Base-by-base conservation (phyloP, 208 protist genomes). In the Porcisia deanei region DNA sequence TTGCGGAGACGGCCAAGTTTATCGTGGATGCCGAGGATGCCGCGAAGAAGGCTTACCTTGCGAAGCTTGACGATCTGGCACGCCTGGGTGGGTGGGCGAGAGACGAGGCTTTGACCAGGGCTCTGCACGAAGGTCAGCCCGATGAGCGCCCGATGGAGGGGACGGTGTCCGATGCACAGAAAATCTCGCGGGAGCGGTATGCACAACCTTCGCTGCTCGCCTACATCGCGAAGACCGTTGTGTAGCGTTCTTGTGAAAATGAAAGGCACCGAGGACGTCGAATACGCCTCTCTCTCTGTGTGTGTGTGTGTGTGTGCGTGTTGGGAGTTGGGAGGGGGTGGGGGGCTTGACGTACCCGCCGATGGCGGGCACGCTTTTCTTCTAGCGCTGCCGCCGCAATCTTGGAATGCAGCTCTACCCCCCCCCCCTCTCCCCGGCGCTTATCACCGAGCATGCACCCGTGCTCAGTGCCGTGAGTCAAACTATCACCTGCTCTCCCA, bases 1-100 rank as follows among this genome's bases (percentile, higher is more conserved):
- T 96, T 41, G 88, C 88, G 8, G 92, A 98, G 73, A 98, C 94
- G n/a, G 91, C 89, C 18, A 98, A 98, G 83, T 98, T 98, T 82
- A 86, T 96, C 61, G 76, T 98, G 57, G 90, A 96, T 74, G 88
- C 88, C 3, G 78, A 88, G 66, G 91, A 96, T n/a, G 86, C 81
- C 41, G 84, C 88, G 14, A 97, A 97, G 83, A 77, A 81, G 61
- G 85, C 82, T 37, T 98, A 91, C 76, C 80, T 88, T 41, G 68
- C 83, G 49, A 94, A 95, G 69, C 83, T 98, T 58, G 55, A 77
- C 16, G 74, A 83, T n/a, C 53, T 92, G 34, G 92, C 87, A 14
- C 49, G 58, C 18, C 80, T 61, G 10, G 87, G 73, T 0, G 83
- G 83, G n/a, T 97, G 91, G 92, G 49, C 63, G 37, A 6, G 76